Conservation (phyloP, 495 filamentous ascomycete species). For the Bombardia bombarda region DNA sequence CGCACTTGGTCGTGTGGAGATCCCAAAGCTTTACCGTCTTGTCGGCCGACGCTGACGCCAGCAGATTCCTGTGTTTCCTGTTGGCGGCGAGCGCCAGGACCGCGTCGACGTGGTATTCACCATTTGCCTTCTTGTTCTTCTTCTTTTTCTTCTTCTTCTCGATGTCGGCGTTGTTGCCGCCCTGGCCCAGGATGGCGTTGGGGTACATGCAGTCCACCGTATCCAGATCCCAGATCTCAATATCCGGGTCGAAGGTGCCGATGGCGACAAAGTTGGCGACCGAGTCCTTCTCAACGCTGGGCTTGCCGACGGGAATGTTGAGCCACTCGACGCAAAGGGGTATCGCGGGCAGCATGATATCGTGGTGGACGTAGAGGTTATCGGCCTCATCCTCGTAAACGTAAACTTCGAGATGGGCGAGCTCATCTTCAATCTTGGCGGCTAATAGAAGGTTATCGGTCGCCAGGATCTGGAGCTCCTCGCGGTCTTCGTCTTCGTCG, state of each 20-base stretch:
- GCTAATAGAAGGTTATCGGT: constrained; percentile 89
- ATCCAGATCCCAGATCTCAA: constrained; percentile 97
- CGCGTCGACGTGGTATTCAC: constrained; percentile 89
- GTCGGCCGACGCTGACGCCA: constrained; percentile 95
- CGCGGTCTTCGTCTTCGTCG: constrained; percentile 73
- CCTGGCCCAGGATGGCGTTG: constrained; percentile 90
- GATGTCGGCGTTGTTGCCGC: constrained; percentile 42
- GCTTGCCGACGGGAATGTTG: constrained; percentile 73
- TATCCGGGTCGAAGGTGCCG: constrained; percentile 96
- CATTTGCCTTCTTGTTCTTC: constrained; percentile 77
- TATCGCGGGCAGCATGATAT: constrained; percentile 98
- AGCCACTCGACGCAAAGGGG: constrained; percentile 95
- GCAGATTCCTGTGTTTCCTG: constrained; percentile 82
- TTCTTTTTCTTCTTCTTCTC: constrained; percentile 79
- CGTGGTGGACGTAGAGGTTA: constrained; percentile 98
- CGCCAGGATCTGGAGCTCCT: constrained; percentile 86
- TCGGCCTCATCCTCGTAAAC: constrained; percentile 92
- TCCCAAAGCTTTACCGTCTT: constrained; percentile 98
- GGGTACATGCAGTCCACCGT: constrained; percentile 95
- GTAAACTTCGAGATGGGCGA: constrained; percentile 93
- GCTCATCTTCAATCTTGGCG: constrained; percentile 91
- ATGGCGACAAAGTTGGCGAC: constrained; percentile 85
- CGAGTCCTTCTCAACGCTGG: constrained; percentile 45
- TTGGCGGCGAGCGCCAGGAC: constrained; percentile 87
- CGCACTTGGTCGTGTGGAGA: constrained; percentile 80